phyloP scores from a whole-genome alignment of 768 basidiomycete species.

The Amanita muscaria region DNA sequence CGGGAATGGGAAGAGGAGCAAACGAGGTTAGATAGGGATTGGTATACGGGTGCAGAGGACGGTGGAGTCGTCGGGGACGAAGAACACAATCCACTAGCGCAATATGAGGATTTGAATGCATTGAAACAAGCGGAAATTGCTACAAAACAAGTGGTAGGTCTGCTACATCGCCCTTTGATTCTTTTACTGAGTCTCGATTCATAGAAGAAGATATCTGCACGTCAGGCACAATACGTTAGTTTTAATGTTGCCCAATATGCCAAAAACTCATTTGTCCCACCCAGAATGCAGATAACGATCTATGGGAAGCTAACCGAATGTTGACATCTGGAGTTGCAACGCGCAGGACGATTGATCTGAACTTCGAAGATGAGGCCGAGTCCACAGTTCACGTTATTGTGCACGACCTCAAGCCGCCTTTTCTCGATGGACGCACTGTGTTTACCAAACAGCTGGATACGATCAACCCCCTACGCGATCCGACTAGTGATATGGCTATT shows the following conservation, averaged over 20 bases:
- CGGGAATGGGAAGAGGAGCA: constrained; percentile 99
- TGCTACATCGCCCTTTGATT: background rate
- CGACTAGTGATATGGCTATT: constrained; percentile 88
- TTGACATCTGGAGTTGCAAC: constrained; percentile 91
- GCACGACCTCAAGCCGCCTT: constrained; percentile 94
- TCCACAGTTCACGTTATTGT: constrained; percentile 97
- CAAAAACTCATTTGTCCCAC: constrained; percentile 13
- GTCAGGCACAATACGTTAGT: constrained; percentile 92
- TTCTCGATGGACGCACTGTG: constrained; percentile 92
- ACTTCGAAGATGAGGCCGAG: constrained; percentile 94
- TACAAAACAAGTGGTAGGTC: constrained; percentile 61
- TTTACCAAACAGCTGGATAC: constrained; percentile 97
- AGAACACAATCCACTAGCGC: constrained; percentile 85
- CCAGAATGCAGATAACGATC: constrained; percentile 94
- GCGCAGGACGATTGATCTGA: constrained; percentile 78
- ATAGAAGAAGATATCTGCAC: constrained; percentile 83
- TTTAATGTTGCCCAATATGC: background rate
- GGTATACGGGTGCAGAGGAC: constrained; percentile 92
- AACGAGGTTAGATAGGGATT: constrained; percentile 83
- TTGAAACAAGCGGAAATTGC: constrained; percentile 69
- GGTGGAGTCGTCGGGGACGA: constrained; percentile 81
- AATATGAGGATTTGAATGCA: constrained; percentile 79
- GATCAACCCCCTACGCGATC: constrained; percentile 92
- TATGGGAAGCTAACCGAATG: constrained; percentile 99
- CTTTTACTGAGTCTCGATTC: constrained; percentile 14